phyloP scores from a whole-genome alignment of 192 early-diverging fungal species.

The Dimargaris cristalligena region DNA sequence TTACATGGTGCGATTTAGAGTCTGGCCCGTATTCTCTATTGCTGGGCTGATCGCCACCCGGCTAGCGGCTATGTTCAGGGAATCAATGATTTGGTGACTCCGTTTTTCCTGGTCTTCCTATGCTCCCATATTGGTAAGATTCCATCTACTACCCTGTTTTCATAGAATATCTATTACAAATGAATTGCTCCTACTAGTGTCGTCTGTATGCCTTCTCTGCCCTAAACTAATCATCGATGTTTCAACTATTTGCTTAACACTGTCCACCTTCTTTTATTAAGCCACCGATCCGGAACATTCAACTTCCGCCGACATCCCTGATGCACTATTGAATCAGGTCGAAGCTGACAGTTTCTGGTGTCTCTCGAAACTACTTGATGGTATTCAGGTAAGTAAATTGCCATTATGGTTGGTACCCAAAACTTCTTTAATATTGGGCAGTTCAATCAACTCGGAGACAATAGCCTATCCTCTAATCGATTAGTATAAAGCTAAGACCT shows the following conservation, averaged over 20 bases:
- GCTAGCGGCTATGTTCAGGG: slow-evolving; percentile 99
- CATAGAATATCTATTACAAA: no score
- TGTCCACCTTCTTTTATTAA: no score
- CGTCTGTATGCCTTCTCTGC: no score
- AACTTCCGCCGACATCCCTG: slow-evolving; percentile 22
- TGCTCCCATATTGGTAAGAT: slow-evolving; percentile 15
- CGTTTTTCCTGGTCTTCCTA: slow-evolving; percentile 89
- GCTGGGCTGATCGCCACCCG: slow-evolving; percentile 95
- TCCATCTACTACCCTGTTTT: background rate
- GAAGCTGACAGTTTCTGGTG: slow-evolving; percentile 98
- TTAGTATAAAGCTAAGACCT: no score
- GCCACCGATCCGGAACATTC: background rate
- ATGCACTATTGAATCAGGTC: slow-evolving; percentile 43
- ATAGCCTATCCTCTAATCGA: background rate
- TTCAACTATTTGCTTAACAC: no score
- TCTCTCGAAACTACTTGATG: slow-evolving; percentile 84
- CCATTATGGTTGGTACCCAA: slow-evolving; percentile 2
- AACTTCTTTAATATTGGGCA: background rate
- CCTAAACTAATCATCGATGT: no score
- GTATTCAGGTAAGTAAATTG: slow-evolving; percentile 58
- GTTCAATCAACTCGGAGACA: background rate
- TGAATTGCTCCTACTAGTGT: no score
- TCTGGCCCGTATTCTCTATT: slow-evolving; percentile 83
- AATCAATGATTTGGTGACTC: slow-evolving; percentile 94
- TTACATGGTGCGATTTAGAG: no score